Evolutionary conservation across 805 yeast species (phyloP).

Genomic region (Starmerella cellae): DNA sequence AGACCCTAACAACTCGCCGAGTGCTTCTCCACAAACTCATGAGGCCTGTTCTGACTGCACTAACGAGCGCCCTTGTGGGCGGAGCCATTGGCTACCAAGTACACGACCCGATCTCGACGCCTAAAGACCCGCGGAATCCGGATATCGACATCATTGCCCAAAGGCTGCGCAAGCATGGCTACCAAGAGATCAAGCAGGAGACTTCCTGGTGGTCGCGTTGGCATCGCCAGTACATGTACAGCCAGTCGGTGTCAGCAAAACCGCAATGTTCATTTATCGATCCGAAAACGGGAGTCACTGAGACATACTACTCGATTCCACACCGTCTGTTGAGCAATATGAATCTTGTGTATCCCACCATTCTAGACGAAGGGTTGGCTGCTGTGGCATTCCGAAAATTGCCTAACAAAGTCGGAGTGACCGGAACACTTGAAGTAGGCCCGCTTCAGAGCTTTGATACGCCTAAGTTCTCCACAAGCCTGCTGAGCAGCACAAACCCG

Average conservation of each 20-base stretch:
- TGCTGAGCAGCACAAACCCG: not conserved
- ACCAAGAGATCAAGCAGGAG: slow-evolving; percentile 1
- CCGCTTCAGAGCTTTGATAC: not conserved
- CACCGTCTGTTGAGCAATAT: slow-evolving; percentile 31
- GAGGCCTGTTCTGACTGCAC: too few species aligned
- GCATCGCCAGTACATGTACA: slow-evolving; percentile 17
- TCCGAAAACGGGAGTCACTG: slow-evolving; percentile 8
- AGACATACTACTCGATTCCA: slow-evolving; percentile 10
- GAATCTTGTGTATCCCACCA: slow-evolving; percentile 71
- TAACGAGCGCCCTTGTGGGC: not conserved
- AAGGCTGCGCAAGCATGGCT: slow-evolving; percentile 1
- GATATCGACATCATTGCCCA: not conserved
- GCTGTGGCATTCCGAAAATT: slow-evolving; percentile 60
- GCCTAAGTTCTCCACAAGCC: not conserved
- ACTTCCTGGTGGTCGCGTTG: not conserved
- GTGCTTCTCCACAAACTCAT: too few species aligned
- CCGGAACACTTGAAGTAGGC: slow-evolving; percentile 56
- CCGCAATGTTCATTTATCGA: slow-evolving; percentile 1
- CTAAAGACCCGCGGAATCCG: slow-evolving; percentile 1
- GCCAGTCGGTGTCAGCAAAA: slow-evolving; percentile 4
- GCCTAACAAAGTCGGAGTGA: slow-evolving; percentile 71
- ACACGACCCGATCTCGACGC: not conserved
- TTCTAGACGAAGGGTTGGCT: slow-evolving; percentile 65
- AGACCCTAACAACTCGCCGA: too few species aligned
- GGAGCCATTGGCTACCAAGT: not conserved